These are phyloP conservation scores for Dendrobium nobile DNA, from an alignment of 106 monocot species.

Conservation along the genomic window DNA sequence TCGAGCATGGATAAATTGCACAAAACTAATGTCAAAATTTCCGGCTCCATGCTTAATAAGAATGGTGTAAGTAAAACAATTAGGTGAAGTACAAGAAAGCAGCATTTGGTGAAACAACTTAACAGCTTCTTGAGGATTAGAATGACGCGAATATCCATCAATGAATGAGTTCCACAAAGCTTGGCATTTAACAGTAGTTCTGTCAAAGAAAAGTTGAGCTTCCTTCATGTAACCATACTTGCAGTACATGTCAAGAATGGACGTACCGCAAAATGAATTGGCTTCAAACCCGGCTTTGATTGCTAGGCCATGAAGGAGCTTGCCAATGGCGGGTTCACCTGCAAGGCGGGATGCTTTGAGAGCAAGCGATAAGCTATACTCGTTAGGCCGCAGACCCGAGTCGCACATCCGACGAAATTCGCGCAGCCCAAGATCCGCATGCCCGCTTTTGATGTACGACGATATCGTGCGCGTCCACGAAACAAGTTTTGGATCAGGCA, in stretches of 20 bases:
- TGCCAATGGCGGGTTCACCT: slow-evolving; percentile 5
- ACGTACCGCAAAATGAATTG: slow-evolving; percentile 18
- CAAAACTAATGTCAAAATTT: not conserved
- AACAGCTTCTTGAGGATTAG: slow-evolving; percentile 6
- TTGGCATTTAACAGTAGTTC: slow-evolving; percentile 4
- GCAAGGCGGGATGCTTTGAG: slow-evolving; percentile 22
- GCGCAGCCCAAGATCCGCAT: slow-evolving; percentile 10
- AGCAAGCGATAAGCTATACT: slow-evolving; percentile 15
- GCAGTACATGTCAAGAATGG: slow-evolving; percentile 13
- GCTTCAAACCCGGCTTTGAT: slow-evolving; percentile 16
- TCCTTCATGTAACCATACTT: slow-evolving; percentile 12
- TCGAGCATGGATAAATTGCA: slow-evolving; percentile 14
- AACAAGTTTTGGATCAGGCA: slow-evolving; percentile 13
- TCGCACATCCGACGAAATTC: slow-evolving; percentile 18
- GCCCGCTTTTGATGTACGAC: slow-evolving; percentile 8
- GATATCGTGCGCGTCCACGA: slow-evolving; percentile 19
- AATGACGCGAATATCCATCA: slow-evolving; percentile 13
- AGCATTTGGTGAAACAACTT: slow-evolving; percentile 18
- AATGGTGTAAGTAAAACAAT: slow-evolving; percentile 22
- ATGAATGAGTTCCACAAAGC: slow-evolving; percentile 23
- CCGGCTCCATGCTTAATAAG: slow-evolving; percentile 8
- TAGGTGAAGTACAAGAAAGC: slow-evolving; percentile 9
- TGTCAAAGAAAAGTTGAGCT: slow-evolving; percentile 15
- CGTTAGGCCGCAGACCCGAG: slow-evolving; percentile 11
- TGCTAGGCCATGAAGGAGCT: slow-evolving; percentile 11